Evolutionary conservation across 495 filamentous ascomycete species (phyloP), one percentile per base, ranked within the genome.

Genomic region (Bombardia bombarda): DNA sequence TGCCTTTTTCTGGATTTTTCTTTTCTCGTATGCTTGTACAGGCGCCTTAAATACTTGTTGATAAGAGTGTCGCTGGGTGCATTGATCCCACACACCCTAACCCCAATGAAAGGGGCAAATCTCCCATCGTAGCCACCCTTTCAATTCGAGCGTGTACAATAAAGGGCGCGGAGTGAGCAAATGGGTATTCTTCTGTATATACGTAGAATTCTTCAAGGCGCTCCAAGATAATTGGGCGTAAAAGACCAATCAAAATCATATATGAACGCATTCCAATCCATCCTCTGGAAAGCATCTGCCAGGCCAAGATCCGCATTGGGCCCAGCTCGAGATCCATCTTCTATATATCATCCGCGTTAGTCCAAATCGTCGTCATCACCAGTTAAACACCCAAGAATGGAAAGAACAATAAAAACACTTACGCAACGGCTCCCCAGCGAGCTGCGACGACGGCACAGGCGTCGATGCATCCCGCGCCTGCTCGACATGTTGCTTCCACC

Each of bases 221-320:
- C n/a, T n/a, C 40, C 40, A 12, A 51, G 31, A 28, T 41, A 43
- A 16, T 43, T 51, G 14, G 49, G 50, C 21, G 62, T 63, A 45
- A 65, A 67, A 36, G 50, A 64, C 67, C 65, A 70, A 32, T 68
- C 65, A 32, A 68, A 68, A 37, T 70, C 67, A 38, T 67, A 65
- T 62, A 68, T 62, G 30, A 70, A 68, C 9, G 55, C 52, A 16
- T 60, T 61, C 65, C 65, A 70, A 31, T 70, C 66, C 37, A 68
- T 63, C 42, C 53, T 46, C 33, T 55, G 56, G 34, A 65, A 49
- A 3, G 61, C 46, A 38, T 64, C 65, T 3, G 54, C 42, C 33
- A 58, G 30, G 9, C 49, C 52, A 12, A 55, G 39, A 23, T 58
- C 55, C 1, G 43, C 40, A 38, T 55, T 52, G 6, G 46, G 32